phyloP scores from a whole-genome alignment of 2,329 filamentous ascomycete species.

The Pseudocercospora cruenta region DNA sequence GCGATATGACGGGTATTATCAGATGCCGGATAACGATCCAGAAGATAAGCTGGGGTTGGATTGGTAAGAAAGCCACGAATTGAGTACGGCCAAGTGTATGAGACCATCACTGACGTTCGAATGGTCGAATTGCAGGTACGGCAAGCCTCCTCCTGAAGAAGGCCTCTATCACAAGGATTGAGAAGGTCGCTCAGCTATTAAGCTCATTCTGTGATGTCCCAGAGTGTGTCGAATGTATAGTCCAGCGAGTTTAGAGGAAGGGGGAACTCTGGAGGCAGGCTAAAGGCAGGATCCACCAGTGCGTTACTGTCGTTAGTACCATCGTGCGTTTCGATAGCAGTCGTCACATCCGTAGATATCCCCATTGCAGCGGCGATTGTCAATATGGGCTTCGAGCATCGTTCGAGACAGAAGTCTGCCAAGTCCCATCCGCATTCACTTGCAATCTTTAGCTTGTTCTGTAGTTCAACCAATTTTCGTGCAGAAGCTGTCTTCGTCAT shows the following conservation, averaged over 20 bases:
- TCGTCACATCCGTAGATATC: background rate
- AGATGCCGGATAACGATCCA: slow-evolving; percentile 41
- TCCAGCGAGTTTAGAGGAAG: slow-evolving; percentile 21
- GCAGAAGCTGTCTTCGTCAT: slow-evolving; percentile 54
- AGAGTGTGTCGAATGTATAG: slow-evolving; percentile 21
- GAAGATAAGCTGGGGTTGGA: slow-evolving; percentile 40
- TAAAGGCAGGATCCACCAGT: background rate
- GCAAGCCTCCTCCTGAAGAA: slow-evolving; percentile 31
- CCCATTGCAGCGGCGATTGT: slow-evolving; percentile 37
- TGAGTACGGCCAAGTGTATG: no score
- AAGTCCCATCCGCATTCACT: slow-evolving; percentile 51
- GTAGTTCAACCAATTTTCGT: slow-evolving; percentile 15
- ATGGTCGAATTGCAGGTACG: slow-evolving; percentile 27
- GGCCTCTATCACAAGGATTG: slow-evolving; percentile 24
- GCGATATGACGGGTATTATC: slow-evolving; percentile 20
- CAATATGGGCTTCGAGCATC: slow-evolving; percentile 43
- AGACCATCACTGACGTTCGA: background rate
- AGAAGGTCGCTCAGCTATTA: background rate
- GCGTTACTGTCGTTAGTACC: background rate
- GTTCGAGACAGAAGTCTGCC: slow-evolving; percentile 57
- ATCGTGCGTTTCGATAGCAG: no score
- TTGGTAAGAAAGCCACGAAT: slow-evolving; percentile 10
- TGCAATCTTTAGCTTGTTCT: slow-evolving; percentile 11
- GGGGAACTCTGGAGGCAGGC: slow-evolving; percentile 7
- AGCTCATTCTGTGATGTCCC: slow-evolving; percentile 14